Conservation (phyloP, 306 rosid species). For the Acacia crassicarpa region DNA sequence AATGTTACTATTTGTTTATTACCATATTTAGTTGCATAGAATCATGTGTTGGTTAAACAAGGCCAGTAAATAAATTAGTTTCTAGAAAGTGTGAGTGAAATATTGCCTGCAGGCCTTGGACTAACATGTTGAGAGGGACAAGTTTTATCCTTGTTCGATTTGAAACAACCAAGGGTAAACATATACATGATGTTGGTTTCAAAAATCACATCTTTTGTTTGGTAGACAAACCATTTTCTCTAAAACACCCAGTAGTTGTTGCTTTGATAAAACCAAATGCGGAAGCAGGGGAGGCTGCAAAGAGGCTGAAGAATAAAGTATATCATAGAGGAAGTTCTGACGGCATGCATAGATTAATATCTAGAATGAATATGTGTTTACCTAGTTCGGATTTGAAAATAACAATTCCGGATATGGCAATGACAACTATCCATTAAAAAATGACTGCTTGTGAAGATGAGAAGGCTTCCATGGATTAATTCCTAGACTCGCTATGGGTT, state of each 20-base stretch:
- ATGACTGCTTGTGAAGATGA: no score
- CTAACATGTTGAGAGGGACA: not conserved
- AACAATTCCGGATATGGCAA: no score
- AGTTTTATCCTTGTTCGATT: not conserved
- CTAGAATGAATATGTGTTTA: no score
- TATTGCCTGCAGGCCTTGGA: not conserved
- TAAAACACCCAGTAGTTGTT: not conserved
- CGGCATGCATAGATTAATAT: not conserved
- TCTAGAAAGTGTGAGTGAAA: not conserved
- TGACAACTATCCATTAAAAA: no score
- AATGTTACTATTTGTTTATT: not conserved
- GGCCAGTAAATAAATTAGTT: not conserved
- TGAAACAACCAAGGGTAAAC: not conserved
- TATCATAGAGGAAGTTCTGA: conserved; percentile 91
- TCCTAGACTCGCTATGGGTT: no score
- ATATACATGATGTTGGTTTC: not conserved
- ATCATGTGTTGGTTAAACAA: not conserved
- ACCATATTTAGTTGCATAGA: not conserved
- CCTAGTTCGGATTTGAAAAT: no score
- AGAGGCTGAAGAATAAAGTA: conserved; percentile 91
- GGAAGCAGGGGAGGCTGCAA: conserved; percentile 73
- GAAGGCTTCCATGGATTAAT: no score
- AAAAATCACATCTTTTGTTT: not conserved
- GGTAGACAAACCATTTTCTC: not conserved
- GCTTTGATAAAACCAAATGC: no score